Base-by-base conservation (phyloP, 169 alveolate species). In the Plasmodium cynomolgi region DNA sequence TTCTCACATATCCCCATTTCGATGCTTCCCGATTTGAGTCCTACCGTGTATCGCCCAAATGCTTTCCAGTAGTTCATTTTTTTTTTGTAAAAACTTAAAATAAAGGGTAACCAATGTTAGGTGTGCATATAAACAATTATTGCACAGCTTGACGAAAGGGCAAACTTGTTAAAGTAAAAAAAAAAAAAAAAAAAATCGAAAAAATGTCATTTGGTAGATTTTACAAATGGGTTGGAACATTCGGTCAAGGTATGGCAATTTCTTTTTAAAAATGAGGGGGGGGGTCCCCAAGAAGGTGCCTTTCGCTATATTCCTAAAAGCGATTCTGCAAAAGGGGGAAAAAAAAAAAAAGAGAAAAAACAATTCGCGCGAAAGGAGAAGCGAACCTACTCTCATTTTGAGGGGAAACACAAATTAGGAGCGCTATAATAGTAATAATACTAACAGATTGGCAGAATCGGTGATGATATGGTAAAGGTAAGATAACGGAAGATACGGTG, bases 131-230 rank as follows among this genome's bases (percentile, higher is more conserved):
- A 74, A 34, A 74, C 26, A 74, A 26, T 74, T 74, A 34, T 74
- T 74, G 50, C 50, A 74, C 41, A 20, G 50, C 50, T 34, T 17
- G 50, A 33, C 50, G 50, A 74, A 74, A 7, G 26, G 62, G 62
- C 8, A 50, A 50, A 50, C 62, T 15, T 50, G 13, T 50, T 50
- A 50, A 50, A 50, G 62, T 15, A 77, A 77, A 77, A 77, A 20
- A 29, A 23, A 74, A 23, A 74, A 74, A 74, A 74, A 77, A 77
- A 77, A 33, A 33, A 31, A 77, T 9, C 23, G 68, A 23, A 77
- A 75, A 77, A 77, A 77, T 33, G 68, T 2, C 9, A 33, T 77
- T 77, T 77, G 71, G 29, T 15, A 77, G 84, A 77, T 77, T 77
- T 56, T 20, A 33, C 26, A 77, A 33, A 77, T 26, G 62, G 31